phyloP scores from a whole-genome alignment of 2,329 filamentous ascomycete genomes.

The Hirsutella minnesotensis region DNA sequence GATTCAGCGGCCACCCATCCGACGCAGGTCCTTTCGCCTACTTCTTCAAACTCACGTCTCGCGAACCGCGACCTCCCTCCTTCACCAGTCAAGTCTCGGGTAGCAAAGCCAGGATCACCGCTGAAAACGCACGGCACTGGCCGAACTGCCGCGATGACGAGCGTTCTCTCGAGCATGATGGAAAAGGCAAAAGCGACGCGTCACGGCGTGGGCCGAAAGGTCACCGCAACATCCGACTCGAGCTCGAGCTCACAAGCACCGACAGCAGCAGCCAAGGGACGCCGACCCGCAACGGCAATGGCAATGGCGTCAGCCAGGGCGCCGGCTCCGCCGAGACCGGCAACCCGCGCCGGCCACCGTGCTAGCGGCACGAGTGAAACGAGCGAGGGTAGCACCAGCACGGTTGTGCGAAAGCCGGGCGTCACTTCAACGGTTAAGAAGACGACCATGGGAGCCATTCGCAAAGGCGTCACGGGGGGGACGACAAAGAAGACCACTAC shows the following conservation, averaged over 20 bases:
- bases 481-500: constrained; percentile 33
- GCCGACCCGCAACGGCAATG: constrained; percentile 21
- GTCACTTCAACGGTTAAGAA: constrained; percentile 30
- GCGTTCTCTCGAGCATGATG: constrained; percentile 43
- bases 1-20: constrained; percentile 26
- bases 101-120: constrained; percentile 49
- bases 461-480: constrained; percentile 35
- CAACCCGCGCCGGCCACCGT: constrained; percentile 38
- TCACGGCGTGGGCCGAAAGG: constrained; percentile 33
- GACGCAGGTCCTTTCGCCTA: constrained; percentile 63
- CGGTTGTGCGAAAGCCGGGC: constrained; percentile 46
- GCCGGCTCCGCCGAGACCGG: constrained; percentile 18
- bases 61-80: constrained; percentile 31
- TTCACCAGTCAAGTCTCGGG: constrained; percentile 45
- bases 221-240: constrained; percentile 30
- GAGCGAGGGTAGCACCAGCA: constrained; percentile 52
- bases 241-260: constrained; percentile 27
- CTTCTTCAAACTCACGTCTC: constrained; percentile 68
- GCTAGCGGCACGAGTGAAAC: constrained; percentile 49
- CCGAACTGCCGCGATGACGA: constrained; percentile 28
- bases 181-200: constrained; percentile 48
- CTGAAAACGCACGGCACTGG: constrained; percentile 37
- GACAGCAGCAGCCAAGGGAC: constrained; percentile 19
- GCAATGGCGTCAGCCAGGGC: constrained; percentile 20
- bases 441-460: constrained; percentile 42